Base-by-base conservation (phyloP, 2,329 filamentous ascomycete species). In the Phialocephala subalpina region DNA sequence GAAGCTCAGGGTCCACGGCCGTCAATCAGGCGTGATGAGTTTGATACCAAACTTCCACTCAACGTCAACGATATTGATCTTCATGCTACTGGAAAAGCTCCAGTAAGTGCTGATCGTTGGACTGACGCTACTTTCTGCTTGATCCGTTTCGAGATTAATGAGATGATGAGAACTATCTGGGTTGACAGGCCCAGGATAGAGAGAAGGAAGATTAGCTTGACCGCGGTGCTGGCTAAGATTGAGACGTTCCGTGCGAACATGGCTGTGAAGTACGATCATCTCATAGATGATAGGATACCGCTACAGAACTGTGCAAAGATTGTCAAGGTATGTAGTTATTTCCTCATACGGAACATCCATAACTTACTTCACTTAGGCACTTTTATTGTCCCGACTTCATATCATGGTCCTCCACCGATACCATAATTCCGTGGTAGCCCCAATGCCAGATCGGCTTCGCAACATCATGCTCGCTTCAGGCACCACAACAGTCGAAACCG, bases 1-100 rank as follows among this genome's bases (percentile, higher is more conserved):
- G 91, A 94, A 77, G 87, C 89, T 1, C 91, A 92, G 68, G 92
- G 91, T 0, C 91, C 91, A 9, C 84, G 88, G 27, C 90, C 90
- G 0, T 85, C 87, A 60, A 92, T 94, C 62, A 85, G 90, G n/a
- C 82, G 85, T 45, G 90, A 92, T 25, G 91, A 94, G 72, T 94
- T 90, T 76, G 90, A 93, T 71, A 93, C 91, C 0, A 87, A 86
- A 67, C 83, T 93, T 29, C 92, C 92, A 0, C 79, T 91, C 12
- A 93, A 93, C 74, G 85, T 90, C 66, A 83, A 92, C 67, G 91
- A 93, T 69, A 79, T 81, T 1, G 87, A 90, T 60, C 80, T 93
- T n/a, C 81, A 77, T 56, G 70, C 78, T 6, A 79, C 80, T 2
- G 79, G 78, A 1, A 80, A 82, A 65, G 81, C 86, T 56, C 80